phyloP scores from a whole-genome alignment of 345 rosid species.

The Rhizophora mangle region DNA sequence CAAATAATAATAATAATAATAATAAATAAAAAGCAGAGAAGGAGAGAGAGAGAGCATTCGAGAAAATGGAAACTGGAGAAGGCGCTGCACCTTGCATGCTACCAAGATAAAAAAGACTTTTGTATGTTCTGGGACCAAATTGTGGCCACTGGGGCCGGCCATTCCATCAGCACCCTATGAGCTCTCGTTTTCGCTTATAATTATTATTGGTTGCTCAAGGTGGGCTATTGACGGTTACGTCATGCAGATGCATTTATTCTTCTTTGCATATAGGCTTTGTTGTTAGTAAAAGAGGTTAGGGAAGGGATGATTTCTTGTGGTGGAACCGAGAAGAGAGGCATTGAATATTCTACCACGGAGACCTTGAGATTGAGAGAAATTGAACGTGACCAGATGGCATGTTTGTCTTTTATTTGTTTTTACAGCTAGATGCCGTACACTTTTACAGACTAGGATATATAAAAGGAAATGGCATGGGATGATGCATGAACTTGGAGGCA shows the following conservation, averaged over 20 bases:
- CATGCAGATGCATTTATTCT: constrained; percentile 16
- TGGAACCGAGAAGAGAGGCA: constrained; percentile 16
- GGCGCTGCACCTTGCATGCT: constrained; percentile 16
- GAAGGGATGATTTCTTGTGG: constrained; percentile 16
- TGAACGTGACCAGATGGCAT: constrained; percentile 10
- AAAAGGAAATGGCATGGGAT: constrained; percentile 23
- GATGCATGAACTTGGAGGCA: no score
- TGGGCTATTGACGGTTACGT: constrained; percentile 34
- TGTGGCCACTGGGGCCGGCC: constrained; percentile 22
- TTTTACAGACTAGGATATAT: constrained; percentile 10
- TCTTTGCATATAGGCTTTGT: no score
- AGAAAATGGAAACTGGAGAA: constrained; percentile 3
- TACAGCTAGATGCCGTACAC: constrained; percentile 7
- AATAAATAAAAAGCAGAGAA: background rate
- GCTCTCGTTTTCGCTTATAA: constrained; percentile 9
- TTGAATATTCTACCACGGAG: constrained; percentile 1
- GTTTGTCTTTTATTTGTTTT: constrained; percentile 8
- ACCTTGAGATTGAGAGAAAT: no score
- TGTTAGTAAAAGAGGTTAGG: no score
- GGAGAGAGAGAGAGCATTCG: background rate
- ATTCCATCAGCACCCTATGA: constrained; percentile 10
- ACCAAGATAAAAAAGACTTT: constrained; percentile 12
- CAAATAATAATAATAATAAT: no score
- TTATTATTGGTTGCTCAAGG: constrained; percentile 22
- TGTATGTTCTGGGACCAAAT: constrained; percentile 11